Evolutionary conservation across 1,284 basidiomycete species (phyloP).

Genomic region (Ganoderma boninense): DNA sequence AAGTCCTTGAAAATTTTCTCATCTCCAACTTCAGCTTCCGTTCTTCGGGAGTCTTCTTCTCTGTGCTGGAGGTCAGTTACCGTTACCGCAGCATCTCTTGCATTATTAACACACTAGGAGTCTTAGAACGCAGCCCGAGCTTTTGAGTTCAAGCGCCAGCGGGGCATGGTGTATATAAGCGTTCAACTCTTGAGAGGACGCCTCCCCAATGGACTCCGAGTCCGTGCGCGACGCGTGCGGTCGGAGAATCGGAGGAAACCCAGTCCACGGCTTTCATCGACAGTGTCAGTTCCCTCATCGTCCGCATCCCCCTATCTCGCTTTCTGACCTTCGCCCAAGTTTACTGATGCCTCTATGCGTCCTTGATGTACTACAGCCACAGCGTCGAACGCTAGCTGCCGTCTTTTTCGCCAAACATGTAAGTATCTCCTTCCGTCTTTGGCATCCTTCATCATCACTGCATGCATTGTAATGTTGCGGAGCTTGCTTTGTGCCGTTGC

Average conservation of each 20-base stretch:
- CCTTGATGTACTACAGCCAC: too few relatives aligned
- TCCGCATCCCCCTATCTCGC: background rate
- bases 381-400: too few relatives aligned
- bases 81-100: background rate
- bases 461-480: too few relatives aligned
- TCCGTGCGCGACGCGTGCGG: background rate
- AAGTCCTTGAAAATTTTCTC: background rate
- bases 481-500: background rate
- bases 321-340: background rate
- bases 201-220: constrained; percentile 1
- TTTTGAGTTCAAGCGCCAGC: background rate
- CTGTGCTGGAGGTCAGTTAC: too few relatives aligned
- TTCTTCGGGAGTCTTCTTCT: too few relatives aligned
- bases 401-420: too few relatives aligned
- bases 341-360: background rate
- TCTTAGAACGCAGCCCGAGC: background rate
- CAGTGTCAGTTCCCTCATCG: background rate
- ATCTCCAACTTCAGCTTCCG: too few relatives aligned
- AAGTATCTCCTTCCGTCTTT: too few relatives aligned
- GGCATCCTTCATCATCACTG: background rate
- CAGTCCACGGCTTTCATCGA: too few relatives aligned
- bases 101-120: background rate
- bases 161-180: background rate
- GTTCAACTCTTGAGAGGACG: background rate
- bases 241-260: too few relatives aligned